Conservation (phyloP, 1,139 yeast genomes). For the Kodamaea anthophila region DNA sequence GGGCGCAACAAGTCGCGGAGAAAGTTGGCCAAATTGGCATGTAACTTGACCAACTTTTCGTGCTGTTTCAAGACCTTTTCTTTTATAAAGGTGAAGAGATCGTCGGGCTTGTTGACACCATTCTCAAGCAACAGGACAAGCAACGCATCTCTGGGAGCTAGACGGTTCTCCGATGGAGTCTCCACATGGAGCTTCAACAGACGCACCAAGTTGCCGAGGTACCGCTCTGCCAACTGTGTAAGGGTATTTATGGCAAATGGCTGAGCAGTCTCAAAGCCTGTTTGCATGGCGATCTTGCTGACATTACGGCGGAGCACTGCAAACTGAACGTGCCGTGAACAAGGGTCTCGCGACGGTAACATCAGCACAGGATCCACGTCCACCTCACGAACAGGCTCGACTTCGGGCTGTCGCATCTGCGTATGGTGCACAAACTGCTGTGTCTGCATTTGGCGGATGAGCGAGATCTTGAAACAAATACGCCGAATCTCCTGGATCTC, state of each 20-base stretch:
- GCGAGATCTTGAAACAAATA: constrained; percentile 80
- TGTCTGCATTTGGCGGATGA: constrained; percentile 88
- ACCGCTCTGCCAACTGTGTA: constrained; percentile 79
- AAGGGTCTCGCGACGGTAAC: constrained; percentile 58
- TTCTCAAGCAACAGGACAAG: constrained; percentile 68
- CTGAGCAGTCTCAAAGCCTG: constrained; percentile 86
- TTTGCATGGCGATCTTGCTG: constrained; percentile 81
- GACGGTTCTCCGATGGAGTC: constrained; percentile 45
- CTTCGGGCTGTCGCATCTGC: constrained; percentile 65
- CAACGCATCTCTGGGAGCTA: constrained; percentile 43
- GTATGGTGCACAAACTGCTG: constrained; percentile 71
- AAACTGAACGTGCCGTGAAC: constrained; percentile 53
- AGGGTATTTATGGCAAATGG: constrained; percentile 72
- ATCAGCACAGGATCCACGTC: constrained; percentile 80
- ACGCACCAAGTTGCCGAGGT: constrained; percentile 66
- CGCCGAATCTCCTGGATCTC: constrained; percentile 85
- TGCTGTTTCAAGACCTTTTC: constrained; percentile 71
- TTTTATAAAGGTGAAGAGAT: constrained; percentile 64
- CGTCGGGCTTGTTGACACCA: constrained; percentile 79
- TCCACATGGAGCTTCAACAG: constrained; percentile 70
- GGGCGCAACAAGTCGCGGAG: constrained; percentile 82
- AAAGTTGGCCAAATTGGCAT: constrained; percentile 62
- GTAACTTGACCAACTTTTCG: constrained; percentile 62
- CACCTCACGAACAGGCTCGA: constrained; percentile 53
- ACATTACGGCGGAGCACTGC: constrained; percentile 64